Evolutionary conservation across 345 rosid genomes (phyloP).

Genomic region (Barbarea vulgaris): DNA sequence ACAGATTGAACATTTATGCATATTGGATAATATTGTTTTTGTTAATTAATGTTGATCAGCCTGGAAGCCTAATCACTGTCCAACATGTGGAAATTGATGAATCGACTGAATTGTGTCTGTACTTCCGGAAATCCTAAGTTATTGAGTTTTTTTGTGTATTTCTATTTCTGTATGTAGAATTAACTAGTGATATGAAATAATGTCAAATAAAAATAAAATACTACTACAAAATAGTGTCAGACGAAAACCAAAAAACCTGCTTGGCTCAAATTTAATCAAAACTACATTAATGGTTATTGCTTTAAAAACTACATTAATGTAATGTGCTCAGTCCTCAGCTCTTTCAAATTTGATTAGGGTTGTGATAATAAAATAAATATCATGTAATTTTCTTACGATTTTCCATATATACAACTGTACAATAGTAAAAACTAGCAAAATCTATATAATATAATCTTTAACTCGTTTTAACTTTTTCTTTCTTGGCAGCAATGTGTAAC

Average conservation of each 20-base stretch:
- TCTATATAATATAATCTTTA: neutral
- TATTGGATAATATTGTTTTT: neutral
- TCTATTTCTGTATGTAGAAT: neutral
- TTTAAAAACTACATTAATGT: neutral
- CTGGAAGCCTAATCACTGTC: constrained; percentile 33
- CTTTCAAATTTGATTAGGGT: neutral
- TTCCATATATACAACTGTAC: neutral
- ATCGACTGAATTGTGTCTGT: neutral
- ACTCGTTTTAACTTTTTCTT: neutral
- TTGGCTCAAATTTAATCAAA: neutral
- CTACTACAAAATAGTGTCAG: neutral
- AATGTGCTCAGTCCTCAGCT: neutral
- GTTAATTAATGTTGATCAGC: constrained; percentile 21
- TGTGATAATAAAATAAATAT: neutral
- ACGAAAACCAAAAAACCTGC: neutral
- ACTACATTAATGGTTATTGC: no score
- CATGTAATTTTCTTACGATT: neutral
- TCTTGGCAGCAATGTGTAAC: neutral
- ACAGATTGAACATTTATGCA: constrained; percentile 1
- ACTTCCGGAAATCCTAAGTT: neutral
- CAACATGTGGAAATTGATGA: constrained; percentile 27
- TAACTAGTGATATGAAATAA: neutral
- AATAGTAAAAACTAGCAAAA: neutral
- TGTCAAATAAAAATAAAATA: neutral
- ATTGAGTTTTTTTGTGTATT: neutral